Percentiles rank a stretch among this genome's conserved stretches.
These are phyloP conservation scores for Ceratobasidium sp. DNA, from an alignment of 1,284 basidiomycete genomes.

Conservation along the genomic window DNA sequence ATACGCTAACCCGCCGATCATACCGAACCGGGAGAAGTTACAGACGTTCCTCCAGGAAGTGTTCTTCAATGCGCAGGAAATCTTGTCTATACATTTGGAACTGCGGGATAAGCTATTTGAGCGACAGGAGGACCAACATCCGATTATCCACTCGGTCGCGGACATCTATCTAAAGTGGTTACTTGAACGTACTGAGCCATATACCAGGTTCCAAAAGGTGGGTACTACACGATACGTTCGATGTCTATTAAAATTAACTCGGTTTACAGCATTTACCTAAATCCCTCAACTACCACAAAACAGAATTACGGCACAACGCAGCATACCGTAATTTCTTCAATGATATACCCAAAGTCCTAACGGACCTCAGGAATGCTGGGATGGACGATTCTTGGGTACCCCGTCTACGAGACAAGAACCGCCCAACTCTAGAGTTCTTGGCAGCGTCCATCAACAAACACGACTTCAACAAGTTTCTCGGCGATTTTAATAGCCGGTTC, in stretches of 20 bases:
- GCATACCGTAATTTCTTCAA: conserved; percentile 76
- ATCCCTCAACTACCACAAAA: conserved; percentile 71
- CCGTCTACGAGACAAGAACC: conserved; percentile 61
- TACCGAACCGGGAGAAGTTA: conserved; percentile 65
- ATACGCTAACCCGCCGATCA: conserved; percentile 55
- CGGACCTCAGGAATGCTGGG: conserved; percentile 23
- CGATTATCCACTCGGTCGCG: conserved; percentile 78
- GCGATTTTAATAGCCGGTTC: conserved; percentile 84
- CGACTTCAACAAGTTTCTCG: conserved; percentile 85
- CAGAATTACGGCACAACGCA: conserved; percentile 81
- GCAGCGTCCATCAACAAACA: conserved; percentile 72
- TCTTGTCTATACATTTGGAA: conserved; percentile 72
- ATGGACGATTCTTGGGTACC: conserved; percentile 34
- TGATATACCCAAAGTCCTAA: conserved; percentile 61
- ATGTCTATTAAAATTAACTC: neutral
- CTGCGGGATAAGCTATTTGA: conserved; percentile 76
- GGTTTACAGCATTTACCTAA: conserved; percentile 50
- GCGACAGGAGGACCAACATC: conserved; percentile 84
- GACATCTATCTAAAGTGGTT: conserved; percentile 72
- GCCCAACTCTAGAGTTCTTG: conserved; percentile 36
- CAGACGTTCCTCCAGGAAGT: conserved; percentile 76
- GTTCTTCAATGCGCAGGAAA: conserved; percentile 78
- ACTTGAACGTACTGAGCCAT: conserved; percentile 34
- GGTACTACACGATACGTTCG: neutral
- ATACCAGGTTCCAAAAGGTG: conserved; percentile 43